These are phyloP conservation scores for Lophiostoma macrostomum DNA, from an alignment of 495 filamentous ascomycete genomes.

Conservation along the genomic window DNA sequence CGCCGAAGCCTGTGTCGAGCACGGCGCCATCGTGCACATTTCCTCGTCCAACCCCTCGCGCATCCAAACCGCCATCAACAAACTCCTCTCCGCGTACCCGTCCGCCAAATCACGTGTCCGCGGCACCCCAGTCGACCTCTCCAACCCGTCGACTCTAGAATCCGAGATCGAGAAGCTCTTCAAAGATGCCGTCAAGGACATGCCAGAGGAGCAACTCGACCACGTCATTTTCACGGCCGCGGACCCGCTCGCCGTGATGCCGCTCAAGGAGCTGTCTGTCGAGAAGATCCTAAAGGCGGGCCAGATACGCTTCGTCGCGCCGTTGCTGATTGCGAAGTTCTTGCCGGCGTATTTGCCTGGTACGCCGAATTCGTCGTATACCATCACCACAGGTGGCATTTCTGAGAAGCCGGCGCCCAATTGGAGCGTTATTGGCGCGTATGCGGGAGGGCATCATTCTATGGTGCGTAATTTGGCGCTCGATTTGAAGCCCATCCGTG, in stretches of 20 bases:
- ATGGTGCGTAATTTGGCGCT: constrained; percentile 36
- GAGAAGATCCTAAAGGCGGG: constrained; percentile 33
- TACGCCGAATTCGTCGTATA: constrained; percentile 28
- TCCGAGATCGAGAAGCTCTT: constrained; percentile 33
- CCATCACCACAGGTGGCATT: constrained; percentile 38
- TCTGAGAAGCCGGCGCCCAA: constrained; percentile 29
- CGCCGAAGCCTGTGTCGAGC: constrained; percentile 41
- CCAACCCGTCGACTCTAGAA: constrained; percentile 32
- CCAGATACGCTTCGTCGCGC: constrained; percentile 39
- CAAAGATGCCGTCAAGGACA: constrained; percentile 18
- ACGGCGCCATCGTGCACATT: constrained; percentile 34
- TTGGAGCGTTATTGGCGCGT: constrained; percentile 28
- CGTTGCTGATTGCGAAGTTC: constrained; percentile 37
- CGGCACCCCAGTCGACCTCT: constrained; percentile 35
- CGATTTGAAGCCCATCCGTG: constrained; percentile 39
- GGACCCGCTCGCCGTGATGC: constrained; percentile 30
- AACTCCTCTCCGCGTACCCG: constrained; percentile 35
- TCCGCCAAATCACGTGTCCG: constrained; percentile 22
- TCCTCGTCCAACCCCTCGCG: constrained; percentile 38
- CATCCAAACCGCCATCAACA: constrained; percentile 28
- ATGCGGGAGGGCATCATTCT: constrained; percentile 34
- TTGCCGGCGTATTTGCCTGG: constrained; percentile 23
- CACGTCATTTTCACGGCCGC: constrained; percentile 42
- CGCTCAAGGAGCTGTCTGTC: constrained; percentile 17
- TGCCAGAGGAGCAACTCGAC: constrained; percentile 29